Evolutionary conservation across 208 protist species (phyloP), one percentile per base, ranked within the genome.

Genomic region (Leishmania mexicana): DNA sequence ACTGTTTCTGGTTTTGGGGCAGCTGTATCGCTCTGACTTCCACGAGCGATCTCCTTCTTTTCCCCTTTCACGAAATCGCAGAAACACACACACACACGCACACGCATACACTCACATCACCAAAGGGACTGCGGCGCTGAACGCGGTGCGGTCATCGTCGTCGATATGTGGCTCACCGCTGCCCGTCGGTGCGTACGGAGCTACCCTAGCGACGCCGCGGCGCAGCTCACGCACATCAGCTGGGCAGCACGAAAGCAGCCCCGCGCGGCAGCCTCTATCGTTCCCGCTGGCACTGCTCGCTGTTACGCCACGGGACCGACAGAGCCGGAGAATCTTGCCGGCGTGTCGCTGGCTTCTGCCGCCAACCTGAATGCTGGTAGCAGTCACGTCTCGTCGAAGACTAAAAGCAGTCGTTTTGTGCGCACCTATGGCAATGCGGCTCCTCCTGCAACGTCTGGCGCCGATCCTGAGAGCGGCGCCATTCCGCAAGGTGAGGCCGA

Each of bases 351-450:
- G 42, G 70, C 2, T 45, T 47, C 45, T 51, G 42, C 45, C 7
- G 17, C 73, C 11, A 35, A 45, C 0, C 15, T 28, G 51, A 62
- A 62, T 8, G n/a, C 35, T 28, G 51, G 15, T n/a, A 3, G 19
- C 42, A 76, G 21, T 2, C 5, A 51, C 24, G 73, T 45, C 13
- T 40, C 51, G 40, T 42, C 73, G 19, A 57, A 35, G 73, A 17
- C 31, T 13, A 76, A 28, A 62, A 31, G 45, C 35, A 76, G 73
- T 35, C 73, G 73, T 51, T 76, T 76, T 17, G 19, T 76, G 73
- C 73, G 73, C 13, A 76, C 17, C 2, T 24, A 17, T 11, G 73
- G 19, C 53, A 51, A 51, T 17, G 70, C 47, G 45, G 28, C n/a
- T 47, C 31, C 10, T 45, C 7, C 35, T 47, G 31, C 13, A 38